Evolutionary conservation across 352 stramenopile genomes (phyloP).

Genomic region (Phytophthora cactorum): DNA sequence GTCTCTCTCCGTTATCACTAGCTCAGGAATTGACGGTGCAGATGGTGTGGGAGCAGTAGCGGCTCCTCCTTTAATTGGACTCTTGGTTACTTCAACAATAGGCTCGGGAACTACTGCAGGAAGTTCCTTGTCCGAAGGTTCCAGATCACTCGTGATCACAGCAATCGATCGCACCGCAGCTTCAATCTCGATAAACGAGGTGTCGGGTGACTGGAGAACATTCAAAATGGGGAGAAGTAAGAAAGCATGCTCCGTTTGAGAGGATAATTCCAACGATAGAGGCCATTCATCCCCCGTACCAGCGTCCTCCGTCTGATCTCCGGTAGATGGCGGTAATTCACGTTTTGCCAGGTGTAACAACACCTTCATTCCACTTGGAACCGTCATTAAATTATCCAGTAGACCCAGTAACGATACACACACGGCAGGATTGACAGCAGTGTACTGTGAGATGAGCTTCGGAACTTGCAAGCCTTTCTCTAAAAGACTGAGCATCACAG

Average conservation of each 20-base stretch:
- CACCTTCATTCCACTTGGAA: constrained; percentile 41
- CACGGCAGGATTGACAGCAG: constrained; percentile 31
- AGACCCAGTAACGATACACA: constrained; percentile 43
- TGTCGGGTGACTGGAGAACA: constrained; percentile 42
- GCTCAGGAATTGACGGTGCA: constrained; percentile 18
- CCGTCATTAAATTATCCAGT: constrained; percentile 36
- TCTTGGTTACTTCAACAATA: constrained; percentile 20
- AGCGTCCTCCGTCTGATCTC: background rate
- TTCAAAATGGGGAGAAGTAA: constrained; percentile 46
- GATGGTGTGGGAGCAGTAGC: background rate
- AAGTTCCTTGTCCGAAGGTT: constrained; percentile 11
- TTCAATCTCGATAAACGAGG: constrained; percentile 56
- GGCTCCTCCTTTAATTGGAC: constrained; percentile 20
- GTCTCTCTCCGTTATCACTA: constrained; percentile 37
- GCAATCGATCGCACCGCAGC: constrained; percentile 41
- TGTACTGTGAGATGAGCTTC: constrained; percentile 32
- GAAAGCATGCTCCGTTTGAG: constrained; percentile 30
- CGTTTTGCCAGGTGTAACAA: constrained; percentile 37
- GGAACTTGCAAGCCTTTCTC: constrained; percentile 33
- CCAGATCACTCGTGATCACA: constrained; percentile 37
- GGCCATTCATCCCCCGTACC: constrained; percentile 25
- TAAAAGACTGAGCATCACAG: constrained; percentile 39
- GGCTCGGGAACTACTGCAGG: constrained; percentile 14
- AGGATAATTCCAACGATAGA: constrained; percentile 29
- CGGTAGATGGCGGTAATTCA: constrained; percentile 9